Percentiles rank a stretch among this genome's conserved stretches.
Conservation (phyloP, 2,329 filamentous ascomycete species). For the Diaporthe sp. region DNA sequence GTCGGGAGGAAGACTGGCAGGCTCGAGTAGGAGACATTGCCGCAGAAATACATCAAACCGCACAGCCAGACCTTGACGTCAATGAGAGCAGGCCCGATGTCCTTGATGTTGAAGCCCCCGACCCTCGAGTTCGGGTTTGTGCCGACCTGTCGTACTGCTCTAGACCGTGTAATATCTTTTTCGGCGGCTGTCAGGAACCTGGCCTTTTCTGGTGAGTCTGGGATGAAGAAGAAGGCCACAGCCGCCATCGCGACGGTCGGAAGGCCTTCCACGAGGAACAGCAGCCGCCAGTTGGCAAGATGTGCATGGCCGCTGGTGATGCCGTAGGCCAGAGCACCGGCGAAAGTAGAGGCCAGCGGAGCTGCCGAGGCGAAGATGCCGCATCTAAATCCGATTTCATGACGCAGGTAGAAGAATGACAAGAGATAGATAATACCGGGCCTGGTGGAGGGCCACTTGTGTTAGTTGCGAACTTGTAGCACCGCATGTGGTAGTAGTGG, state of each 20-base stretch:
- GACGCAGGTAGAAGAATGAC: slow-evolving; percentile 20
- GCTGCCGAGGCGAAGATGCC: slow-evolving; percentile 36
- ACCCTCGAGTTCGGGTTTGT: slow-evolving; percentile 11
- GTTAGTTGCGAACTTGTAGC: not conserved
- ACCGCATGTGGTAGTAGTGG: not conserved
- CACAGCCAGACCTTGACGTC: slow-evolving; percentile 20
- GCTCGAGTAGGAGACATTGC: slow-evolving; percentile 29
- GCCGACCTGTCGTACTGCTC: slow-evolving; percentile 20
- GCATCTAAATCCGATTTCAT: slow-evolving; percentile 27
- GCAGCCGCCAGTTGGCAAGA: slow-evolving; percentile 32
- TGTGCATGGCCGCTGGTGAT: slow-evolving; percentile 34
- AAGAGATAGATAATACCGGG: slow-evolving; percentile 28
- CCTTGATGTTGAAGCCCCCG: slow-evolving; percentile 3
- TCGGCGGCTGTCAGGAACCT: slow-evolving; percentile 15
- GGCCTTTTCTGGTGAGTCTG: slow-evolving; percentile 17
- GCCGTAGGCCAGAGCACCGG: slow-evolving; percentile 14
- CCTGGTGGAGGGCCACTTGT: not conserved
- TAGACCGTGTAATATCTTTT: slow-evolving; percentile 6
- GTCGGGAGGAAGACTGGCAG: slow-evolving; percentile 27
- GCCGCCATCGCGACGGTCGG: slow-evolving; percentile 7
- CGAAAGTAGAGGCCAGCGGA: slow-evolving; percentile 37
- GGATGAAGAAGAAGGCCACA: slow-evolving; percentile 26
- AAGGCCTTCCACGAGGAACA: slow-evolving; percentile 24
- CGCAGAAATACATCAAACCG: slow-evolving; percentile 23
- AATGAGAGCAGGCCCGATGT: not conserved